Percentiles rank a stretch among this genome's conserved stretches.
These are phyloP conservation scores for Medicago arabica DNA, from an alignment of 306 rosid genomes.

Conservation along the genomic window DNA sequence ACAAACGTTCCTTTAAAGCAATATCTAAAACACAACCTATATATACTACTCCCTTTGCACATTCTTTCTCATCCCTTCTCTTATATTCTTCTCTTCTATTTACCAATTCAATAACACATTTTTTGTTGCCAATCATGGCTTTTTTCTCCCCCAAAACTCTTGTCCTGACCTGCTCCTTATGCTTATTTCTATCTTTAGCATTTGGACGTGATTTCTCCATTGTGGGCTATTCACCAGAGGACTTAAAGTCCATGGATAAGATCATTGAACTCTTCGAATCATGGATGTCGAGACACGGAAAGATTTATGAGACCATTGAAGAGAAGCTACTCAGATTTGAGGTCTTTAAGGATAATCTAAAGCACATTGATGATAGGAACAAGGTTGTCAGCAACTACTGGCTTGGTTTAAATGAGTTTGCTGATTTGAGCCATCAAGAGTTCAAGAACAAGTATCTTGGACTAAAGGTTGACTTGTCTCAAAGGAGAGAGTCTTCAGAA, in stretches of 20 bases:
- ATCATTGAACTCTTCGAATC: constrained; percentile 64
- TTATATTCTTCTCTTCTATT: constrained; percentile 7
- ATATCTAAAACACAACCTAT: constrained; percentile 45
- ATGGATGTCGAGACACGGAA: constrained; percentile 68
- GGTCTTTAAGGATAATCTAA: constrained; percentile 66
- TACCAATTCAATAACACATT: constrained; percentile 18
- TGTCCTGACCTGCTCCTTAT: constrained; percentile 43
- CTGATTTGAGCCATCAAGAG: constrained; percentile 72
- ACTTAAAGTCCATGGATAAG: constrained; percentile 64
- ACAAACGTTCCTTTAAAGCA: constrained; percentile 63
- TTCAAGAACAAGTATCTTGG: constrained; percentile 57
- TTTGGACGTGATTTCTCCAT: constrained; percentile 60
- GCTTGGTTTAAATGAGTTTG: constrained; percentile 78
- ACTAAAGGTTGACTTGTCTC: constrained; percentile 44
- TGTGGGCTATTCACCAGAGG: constrained; percentile 68
- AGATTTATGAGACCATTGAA: constrained; percentile 61
- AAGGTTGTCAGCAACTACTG: constrained; percentile 59
- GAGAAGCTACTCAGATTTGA: constrained; percentile 72
- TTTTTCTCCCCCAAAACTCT: constrained; percentile 43
- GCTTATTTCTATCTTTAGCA: constrained; percentile 33
- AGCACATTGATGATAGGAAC: constrained; percentile 67
- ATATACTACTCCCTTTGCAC: constrained; percentile 37
- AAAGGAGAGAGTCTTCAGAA: constrained; percentile 43
- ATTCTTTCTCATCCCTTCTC: constrained; percentile 42
- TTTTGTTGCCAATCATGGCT: constrained; percentile 48